A percentile compares a stretch with the other conserved stretches of the same genome.
These are phyloP conservation scores for Coemansia pectinata DNA, from an alignment of 192 early-diverging fungal genomes.

Conservation along the genomic window DNA sequence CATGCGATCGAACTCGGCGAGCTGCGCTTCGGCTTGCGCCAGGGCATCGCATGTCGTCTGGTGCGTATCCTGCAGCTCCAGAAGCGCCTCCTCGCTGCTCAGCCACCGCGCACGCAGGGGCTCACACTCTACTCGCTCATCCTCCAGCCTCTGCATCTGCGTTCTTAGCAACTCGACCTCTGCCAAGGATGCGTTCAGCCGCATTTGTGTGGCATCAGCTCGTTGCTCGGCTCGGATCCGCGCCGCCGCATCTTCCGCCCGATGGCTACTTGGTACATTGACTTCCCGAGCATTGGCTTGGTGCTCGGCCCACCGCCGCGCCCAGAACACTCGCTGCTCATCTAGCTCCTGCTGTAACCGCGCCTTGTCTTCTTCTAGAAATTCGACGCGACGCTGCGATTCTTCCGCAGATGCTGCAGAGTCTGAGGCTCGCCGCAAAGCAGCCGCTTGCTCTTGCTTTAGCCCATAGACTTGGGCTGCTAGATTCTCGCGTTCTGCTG, in stretches of 20 bases:
- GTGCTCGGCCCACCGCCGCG: constrained; percentile 30
- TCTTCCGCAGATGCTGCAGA: constrained; percentile 11
- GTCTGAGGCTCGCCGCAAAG: constrained; percentile 25
- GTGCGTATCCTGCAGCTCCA: constrained; percentile 48
- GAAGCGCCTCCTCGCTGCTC: constrained; percentile 36
- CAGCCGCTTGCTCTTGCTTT: constrained; percentile 29
- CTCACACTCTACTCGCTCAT: constrained; percentile 44
- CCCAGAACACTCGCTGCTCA: constrained; percentile 37
- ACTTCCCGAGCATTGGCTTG: constrained; percentile 1
- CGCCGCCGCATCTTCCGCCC: constrained; percentile 32
- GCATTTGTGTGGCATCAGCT: constrained; percentile 24
- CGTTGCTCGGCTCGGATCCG: constrained; percentile 36
- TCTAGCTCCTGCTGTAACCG: constrained; percentile 29
- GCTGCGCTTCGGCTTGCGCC: constrained; percentile 33
- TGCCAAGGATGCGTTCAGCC: constrained; percentile 16
- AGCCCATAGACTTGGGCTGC: constrained; percentile 23
- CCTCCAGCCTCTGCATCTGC: constrained; percentile 21
- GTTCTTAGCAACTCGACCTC: constrained; percentile 26
- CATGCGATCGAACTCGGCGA: constrained; percentile 34
- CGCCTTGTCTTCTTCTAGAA: constrained; percentile 31
- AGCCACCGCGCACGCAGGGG: constrained; percentile 47
- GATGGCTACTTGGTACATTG: not conserved
- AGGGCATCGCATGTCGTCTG: constrained; percentile 41
- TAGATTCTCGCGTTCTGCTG: constrained; percentile 42
- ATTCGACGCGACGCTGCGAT: constrained; percentile 20